Conservation (phyloP, 2,329 filamentous ascomycete genomes). For the Fusarium scirpi region DNA sequence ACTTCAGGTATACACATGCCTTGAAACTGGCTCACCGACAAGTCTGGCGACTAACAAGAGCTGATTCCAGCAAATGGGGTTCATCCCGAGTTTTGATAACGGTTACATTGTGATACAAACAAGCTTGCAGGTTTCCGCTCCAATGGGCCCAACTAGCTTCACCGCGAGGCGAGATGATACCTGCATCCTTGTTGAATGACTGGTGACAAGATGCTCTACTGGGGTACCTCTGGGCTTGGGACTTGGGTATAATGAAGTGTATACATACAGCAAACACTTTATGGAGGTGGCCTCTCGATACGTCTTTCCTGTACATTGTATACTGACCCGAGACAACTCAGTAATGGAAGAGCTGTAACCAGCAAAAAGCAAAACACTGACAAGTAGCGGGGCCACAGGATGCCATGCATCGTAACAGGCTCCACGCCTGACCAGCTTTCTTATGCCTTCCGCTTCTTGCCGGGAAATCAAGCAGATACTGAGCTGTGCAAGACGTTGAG, state of each 20-base stretch:
- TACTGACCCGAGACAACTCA: not conserved
- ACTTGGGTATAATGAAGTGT: slow-evolving; percentile 7
- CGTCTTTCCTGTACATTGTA: not conserved
- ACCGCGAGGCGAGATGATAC: slow-evolving; percentile 25
- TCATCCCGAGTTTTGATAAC: slow-evolving; percentile 39
- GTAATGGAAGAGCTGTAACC: slow-evolving; percentile 1
- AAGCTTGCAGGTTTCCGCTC: slow-evolving; percentile 37
- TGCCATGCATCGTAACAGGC: slow-evolving; percentile 14
- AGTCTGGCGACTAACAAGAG: slow-evolving; percentile 24
- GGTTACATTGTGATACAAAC: slow-evolving; percentile 37
- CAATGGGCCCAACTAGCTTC: slow-evolving; percentile 27
- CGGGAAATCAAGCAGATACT: slow-evolving; percentile 11
- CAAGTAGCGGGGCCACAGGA: slow-evolving; percentile 10
- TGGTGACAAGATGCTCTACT: slow-evolving; percentile 9
- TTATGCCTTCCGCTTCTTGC: slow-evolving; percentile 33
- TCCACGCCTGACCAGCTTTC: slow-evolving; percentile 15
- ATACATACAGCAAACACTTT: not conserved
- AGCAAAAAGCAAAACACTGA: slow-evolving; percentile 37
- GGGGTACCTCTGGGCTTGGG: slow-evolving; percentile 14
- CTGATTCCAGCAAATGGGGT: slow-evolving; percentile 42
- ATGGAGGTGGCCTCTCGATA: not conserved
- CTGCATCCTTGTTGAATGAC: slow-evolving; percentile 24
- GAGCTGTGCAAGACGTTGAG: slow-evolving; percentile 16
- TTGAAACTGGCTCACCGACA: slow-evolving; percentile 29
- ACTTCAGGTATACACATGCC: slow-evolving; percentile 11